Conservation (phyloP, 805 yeast species). For the Metschnikowia cubensis region DNA sequence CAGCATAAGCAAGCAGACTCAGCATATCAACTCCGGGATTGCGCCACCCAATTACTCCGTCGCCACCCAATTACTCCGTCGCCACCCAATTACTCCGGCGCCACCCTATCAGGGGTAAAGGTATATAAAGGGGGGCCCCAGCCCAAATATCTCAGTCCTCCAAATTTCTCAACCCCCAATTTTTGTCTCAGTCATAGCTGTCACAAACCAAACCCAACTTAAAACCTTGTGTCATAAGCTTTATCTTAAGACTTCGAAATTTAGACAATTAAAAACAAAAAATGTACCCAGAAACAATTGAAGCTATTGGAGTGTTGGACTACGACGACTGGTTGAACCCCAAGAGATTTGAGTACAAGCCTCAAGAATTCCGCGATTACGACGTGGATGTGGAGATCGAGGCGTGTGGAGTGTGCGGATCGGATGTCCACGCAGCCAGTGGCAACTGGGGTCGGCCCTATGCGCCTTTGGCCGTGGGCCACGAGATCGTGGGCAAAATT, state of each 20-base stretch:
- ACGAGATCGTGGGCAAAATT: conserved; percentile 23
- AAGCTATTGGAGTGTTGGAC: conserved; percentile 18
- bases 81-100: too few relatives aligned
- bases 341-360: conserved; percentile 16
- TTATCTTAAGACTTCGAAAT: too few relatives aligned
- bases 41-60: neutral
- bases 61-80: too few relatives aligned
- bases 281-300: conserved; percentile 17
- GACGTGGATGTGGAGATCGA: conserved; percentile 17
- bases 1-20: neutral
- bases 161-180: too few relatives aligned
- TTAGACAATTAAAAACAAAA: too few relatives aligned
- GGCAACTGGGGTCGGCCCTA: conserved; percentile 47
- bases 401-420: conserved; percentile 46
- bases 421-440: conserved; percentile 50
- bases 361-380: conserved; percentile 18
- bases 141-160: too few relatives aligned
- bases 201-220: too few relatives aligned
- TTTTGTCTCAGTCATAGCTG: too few relatives aligned
- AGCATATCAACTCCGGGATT: neutral
- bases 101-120: neutral
- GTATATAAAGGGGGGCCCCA: neutral
- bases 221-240: too few relatives aligned
- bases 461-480: conserved; percentile 24
- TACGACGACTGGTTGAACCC: conserved; percentile 19